A percentile compares a stretch with the other conserved stretches of the same genome.
These are phyloP conservation scores for Blastomyces emzantsi DNA, from an alignment of 2,329 filamentous ascomycete genomes.

Conservation along the genomic window DNA sequence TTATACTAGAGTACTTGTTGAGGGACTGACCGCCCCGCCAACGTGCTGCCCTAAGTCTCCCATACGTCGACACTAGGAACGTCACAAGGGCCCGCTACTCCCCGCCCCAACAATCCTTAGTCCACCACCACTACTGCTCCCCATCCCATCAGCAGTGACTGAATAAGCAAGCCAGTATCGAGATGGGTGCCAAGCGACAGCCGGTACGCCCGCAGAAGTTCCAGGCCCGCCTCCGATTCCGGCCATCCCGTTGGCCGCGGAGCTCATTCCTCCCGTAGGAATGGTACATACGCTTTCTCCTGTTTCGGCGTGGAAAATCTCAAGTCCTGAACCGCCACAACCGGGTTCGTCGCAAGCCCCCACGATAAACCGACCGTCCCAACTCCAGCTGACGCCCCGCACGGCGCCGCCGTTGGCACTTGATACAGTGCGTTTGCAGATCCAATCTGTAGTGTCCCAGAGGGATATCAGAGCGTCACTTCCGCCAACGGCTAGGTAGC, in stretches of 20 bases:
- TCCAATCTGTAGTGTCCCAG: conserved; percentile 45
- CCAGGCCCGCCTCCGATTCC: not conserved
- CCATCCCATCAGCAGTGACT: conserved; percentile 34
- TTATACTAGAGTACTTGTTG: not conserved
- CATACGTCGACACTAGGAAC: not conserved
- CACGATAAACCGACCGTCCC: conserved; percentile 42
- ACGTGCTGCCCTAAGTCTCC: not conserved
- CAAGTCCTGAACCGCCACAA: conserved; percentile 36
- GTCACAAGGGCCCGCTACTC: conserved; percentile 18
- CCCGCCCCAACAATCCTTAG: conserved; percentile 42
- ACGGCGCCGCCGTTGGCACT: conserved; percentile 38
- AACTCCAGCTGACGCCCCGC: conserved; percentile 42
- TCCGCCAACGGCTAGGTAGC: conserved; percentile 42
- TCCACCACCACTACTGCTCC: conserved; percentile 31
- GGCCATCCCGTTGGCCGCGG: not conserved
- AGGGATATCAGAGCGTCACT: conserved; percentile 43
- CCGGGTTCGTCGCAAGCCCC: conserved; percentile 41
- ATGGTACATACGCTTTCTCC: conserved; percentile 42
- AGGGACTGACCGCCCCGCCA: not conserved
- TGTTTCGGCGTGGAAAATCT: conserved; percentile 44
- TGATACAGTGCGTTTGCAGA: conserved; percentile 41
- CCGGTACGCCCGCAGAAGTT: conserved; percentile 33
- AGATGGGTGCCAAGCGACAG: conserved; percentile 43
- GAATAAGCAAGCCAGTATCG: conserved; percentile 44
- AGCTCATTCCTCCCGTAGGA: conserved; percentile 24